A percentile compares a stretch with the other conserved stretches of the same genome.
Conservation (phyloP, 345 rosid species). For the Aegle marmelos region DNA sequence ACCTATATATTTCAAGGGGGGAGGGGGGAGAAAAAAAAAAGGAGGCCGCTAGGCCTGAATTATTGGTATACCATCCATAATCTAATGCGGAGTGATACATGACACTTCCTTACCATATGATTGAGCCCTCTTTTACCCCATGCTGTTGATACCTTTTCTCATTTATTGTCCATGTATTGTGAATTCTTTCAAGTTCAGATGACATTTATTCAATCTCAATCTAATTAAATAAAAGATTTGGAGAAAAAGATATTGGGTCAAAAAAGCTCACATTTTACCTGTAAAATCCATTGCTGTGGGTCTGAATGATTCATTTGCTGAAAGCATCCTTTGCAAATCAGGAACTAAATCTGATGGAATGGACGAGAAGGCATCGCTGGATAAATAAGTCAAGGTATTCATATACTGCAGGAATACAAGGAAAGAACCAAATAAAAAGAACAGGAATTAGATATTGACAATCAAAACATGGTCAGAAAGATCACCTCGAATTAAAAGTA, state of each 20-base stretch:
- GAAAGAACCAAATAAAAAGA: not conserved
- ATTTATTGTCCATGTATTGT: not conserved
- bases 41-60: not conserved
- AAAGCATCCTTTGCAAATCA: slow-evolving; percentile 91
- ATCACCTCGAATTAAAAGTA: not conserved
- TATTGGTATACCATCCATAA: not conserved
- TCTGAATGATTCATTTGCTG: slow-evolving; percentile 76
- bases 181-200: not conserved
- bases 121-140: not conserved
- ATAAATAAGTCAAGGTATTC: slow-evolving; percentile 86
- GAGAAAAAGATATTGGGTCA: not conserved
- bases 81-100: not conserved
- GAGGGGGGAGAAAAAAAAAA: not conserved
- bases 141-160: not conserved
- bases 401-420: slow-evolving; percentile 61
- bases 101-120: not conserved
- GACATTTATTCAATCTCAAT: not conserved
- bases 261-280: slow-evolving; percentile 42
- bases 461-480: not conserved
- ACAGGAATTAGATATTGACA: not conserved
- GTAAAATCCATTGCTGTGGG: slow-evolving; percentile 93
- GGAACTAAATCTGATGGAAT: slow-evolving; percentile 80
- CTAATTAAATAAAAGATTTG: not conserved
- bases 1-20: not conserved
- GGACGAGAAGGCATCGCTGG: slow-evolving; percentile 81